Evolutionary conservation across 2,329 filamentous ascomycete species (phyloP).

Genomic region (Microdochium nivale): DNA sequence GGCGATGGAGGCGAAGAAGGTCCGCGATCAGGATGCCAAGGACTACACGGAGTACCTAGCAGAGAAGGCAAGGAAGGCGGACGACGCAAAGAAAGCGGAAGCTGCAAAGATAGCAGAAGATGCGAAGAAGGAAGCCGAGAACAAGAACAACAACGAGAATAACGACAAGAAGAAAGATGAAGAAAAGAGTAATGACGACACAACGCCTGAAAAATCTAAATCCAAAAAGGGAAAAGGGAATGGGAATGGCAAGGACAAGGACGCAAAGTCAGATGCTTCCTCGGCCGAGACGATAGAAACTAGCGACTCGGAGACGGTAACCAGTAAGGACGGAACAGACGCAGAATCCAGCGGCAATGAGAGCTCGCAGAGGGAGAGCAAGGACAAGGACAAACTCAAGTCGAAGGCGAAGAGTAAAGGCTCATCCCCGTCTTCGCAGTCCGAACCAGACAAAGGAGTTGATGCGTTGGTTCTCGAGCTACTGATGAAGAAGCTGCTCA

Average conservation of each 20-base stretch:
- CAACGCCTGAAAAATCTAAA: not conserved
- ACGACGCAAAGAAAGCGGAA: not conserved
- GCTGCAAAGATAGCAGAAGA: not conserved
- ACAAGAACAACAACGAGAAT: not conserved
- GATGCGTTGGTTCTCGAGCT: not conserved
- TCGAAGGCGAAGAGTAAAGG: not conserved
- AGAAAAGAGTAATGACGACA: not conserved
- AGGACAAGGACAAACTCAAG: not conserved
- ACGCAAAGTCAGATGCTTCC: not conserved
- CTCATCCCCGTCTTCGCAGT: not conserved
- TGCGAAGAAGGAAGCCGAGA: not conserved
- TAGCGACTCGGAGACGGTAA: not conserved
- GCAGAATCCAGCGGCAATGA: not conserved
- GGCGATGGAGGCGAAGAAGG: not conserved
- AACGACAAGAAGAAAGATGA: not conserved
- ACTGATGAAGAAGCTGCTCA: not conserved
- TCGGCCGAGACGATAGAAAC: not conserved
- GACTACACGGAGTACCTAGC: not conserved
- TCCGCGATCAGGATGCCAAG: not conserved
- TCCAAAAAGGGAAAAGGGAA: not conserved
- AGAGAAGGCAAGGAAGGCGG: constrained; percentile 1
- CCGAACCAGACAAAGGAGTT: not conserved
- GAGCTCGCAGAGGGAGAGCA: not conserved
- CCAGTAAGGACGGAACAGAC: not conserved
- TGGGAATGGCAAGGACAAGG: not conserved